These are phyloP conservation scores for Boletus subparvulus DNA, from an alignment of 768 basidiomycete genomes.

Conservation along the genomic window DNA sequence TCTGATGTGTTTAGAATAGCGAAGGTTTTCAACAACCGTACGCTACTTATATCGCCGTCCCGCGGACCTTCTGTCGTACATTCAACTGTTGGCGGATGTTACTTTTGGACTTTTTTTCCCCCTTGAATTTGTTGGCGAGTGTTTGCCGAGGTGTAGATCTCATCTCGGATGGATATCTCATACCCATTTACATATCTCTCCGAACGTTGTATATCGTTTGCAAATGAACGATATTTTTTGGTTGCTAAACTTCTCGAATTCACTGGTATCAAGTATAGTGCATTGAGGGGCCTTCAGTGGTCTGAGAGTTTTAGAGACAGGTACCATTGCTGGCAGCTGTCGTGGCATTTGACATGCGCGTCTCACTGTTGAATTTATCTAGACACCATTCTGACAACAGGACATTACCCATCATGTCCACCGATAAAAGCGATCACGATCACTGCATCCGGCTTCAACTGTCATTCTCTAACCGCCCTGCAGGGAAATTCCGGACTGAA, in stretches of 20 bases:
- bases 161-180: background rate
- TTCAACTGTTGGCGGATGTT: conserved; percentile 16
- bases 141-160: background rate
- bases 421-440: too few relatives aligned
- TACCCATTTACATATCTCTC: background rate
- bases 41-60: background rate
- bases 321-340: too few relatives aligned
- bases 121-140: background rate
- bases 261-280: too few relatives aligned
- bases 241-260: background rate
- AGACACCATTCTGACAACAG: too few relatives aligned
- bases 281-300: too few relatives aligned
- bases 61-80: background rate
- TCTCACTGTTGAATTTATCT: too few relatives aligned
- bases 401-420: too few relatives aligned
- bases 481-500: too few relatives aligned
- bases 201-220: background rate
- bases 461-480: too few relatives aligned
- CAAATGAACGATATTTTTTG: conserved; percentile 7
- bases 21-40: conserved; percentile 26
- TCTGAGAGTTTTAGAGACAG: too few relatives aligned
- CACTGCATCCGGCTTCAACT: too few relatives aligned
- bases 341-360: too few relatives aligned
- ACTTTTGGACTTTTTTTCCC: background rate
- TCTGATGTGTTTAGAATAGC: background rate